Conservation (phyloP, 202 grass and related monocot genomes). For the Bolboschoenoplectus hybrid region DNA sequence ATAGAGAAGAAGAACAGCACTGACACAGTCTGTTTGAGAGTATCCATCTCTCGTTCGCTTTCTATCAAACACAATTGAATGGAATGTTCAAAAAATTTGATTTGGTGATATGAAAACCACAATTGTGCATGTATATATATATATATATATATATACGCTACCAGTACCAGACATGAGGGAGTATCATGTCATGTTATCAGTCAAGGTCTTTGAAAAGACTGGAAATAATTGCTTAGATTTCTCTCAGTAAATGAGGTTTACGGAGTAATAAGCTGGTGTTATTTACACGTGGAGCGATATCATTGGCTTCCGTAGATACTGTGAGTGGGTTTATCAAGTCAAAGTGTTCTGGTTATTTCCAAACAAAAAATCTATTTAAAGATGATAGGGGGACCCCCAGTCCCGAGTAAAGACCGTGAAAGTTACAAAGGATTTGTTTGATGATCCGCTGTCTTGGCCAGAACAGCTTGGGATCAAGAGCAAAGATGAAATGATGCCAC, state of each 20-base stretch:
- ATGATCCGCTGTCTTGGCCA: background rate
- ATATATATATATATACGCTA: background rate
- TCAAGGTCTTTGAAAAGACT: background rate
- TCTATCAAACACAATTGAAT: background rate
- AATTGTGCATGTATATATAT: background rate
- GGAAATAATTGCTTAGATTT: background rate
- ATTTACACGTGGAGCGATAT: background rate
- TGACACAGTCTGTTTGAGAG: background rate
- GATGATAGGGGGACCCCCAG: background rate
- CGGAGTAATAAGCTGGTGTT: background rate
- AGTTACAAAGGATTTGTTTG: background rate
- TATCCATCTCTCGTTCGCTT: constrained; percentile 19
- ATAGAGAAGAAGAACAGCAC: constrained; percentile 30
- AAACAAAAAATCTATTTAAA: background rate
- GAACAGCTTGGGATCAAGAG: background rate
- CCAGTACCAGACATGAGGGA: background rate
- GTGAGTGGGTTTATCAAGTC: background rate
- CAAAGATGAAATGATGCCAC: background rate
- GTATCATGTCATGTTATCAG: background rate
- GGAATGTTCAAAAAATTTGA: background rate
- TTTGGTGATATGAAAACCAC: background rate
- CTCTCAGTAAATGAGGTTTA: background rate
- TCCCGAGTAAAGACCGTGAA: background rate
- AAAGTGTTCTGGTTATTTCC: background rate
- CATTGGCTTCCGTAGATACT: background rate